Percentiles rank a stretch among this genome's conserved stretches.
Conservation (phyloP, 2,329 filamentous ascomycete species). For the Tolypocladium paradoxum region DNA sequence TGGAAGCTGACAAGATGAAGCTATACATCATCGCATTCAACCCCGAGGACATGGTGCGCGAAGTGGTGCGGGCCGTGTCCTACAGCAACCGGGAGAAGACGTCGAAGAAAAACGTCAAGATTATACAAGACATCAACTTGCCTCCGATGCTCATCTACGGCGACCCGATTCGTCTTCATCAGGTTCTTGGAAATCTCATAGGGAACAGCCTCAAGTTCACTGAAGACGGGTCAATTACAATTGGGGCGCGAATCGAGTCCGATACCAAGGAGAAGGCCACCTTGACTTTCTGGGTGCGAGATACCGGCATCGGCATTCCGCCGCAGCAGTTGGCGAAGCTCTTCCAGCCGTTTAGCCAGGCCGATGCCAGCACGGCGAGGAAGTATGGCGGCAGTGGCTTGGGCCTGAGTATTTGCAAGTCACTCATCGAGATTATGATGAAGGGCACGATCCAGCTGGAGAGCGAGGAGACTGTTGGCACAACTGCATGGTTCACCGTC, state of each 20-base stretch:
- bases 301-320: constrained; percentile 87
- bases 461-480: constrained; percentile 61
- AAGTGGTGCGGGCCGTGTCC: constrained; percentile 54
- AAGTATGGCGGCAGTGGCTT: constrained; percentile 89
- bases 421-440: constrained; percentile 86
- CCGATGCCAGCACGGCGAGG: constrained; percentile 78
- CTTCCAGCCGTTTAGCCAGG: constrained; percentile 88
- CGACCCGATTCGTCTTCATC: constrained; percentile 55
- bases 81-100: constrained; percentile 56
- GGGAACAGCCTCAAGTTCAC: constrained; percentile 95
- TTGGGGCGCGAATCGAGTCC: constrained; percentile 61
- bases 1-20: constrained; percentile 81
- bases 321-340: constrained; percentile 72
- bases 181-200: constrained; percentile 71
- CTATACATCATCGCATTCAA: constrained; percentile 63
- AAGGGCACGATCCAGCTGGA: constrained; percentile 75
- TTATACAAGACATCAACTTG: constrained; percentile 59
- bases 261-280: constrained; percentile 62
- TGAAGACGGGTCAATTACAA: constrained; percentile 73
- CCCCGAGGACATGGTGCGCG: constrained; percentile 54
- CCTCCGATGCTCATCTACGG: constrained; percentile 64
- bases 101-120: constrained; percentile 50
- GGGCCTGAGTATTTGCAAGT: constrained; percentile 89
- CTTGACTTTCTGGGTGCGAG: constrained; percentile 75
- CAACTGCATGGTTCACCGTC: constrained; percentile 67